Percentiles rank a stretch among this genome's conserved stretches.
phyloP scores from a whole-genome alignment of 768 basidiomycete species.

The Pulveroboletus sp. region DNA sequence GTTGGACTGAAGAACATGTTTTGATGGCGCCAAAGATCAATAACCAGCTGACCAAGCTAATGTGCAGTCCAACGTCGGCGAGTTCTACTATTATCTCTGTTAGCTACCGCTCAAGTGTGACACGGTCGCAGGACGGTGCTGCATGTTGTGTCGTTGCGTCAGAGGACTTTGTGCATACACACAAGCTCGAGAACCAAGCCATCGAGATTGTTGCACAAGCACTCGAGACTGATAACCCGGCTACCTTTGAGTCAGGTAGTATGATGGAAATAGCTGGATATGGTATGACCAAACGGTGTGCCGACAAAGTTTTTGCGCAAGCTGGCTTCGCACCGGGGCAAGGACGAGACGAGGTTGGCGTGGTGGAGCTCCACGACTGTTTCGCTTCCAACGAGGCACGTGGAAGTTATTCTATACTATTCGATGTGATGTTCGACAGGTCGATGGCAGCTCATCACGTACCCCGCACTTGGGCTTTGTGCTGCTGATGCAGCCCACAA shows the following conservation, averaged over 20 bases:
- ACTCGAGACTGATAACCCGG: conserved; percentile 62
- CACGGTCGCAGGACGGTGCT: conserved; percentile 56
- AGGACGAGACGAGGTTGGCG: conserved; percentile 73
- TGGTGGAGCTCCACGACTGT: conserved; percentile 85
- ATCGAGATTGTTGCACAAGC: conserved; percentile 75
- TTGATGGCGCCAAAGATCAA: conserved; percentile 65
- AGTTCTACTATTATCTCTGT: conserved; percentile 8
- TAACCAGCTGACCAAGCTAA: conserved; percentile 74
- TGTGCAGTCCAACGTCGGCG: conserved; percentile 85
- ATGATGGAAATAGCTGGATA: conserved; percentile 85
- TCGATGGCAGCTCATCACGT: conserved; percentile 63
- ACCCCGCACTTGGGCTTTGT: conserved; percentile 78
- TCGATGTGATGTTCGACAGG: background rate
- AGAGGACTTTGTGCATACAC: conserved; percentile 70
- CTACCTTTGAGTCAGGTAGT: conserved; percentile 63
- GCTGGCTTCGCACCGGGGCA: conserved; percentile 66
- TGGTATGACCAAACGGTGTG: conserved; percentile 66
- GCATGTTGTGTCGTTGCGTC: conserved; percentile 77
- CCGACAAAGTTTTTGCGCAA: conserved; percentile 66
- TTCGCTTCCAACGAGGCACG: conserved; percentile 78
- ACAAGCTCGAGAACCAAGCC: conserved; percentile 79
- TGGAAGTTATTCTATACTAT: background rate
- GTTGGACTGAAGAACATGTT: conserved; percentile 73
- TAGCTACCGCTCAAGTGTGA: background rate
- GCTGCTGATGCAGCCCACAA: conserved; percentile 64